These are phyloP conservation scores for Colletotrichum sp. DNA, from an alignment of 2,329 filamentous ascomycete genomes.

Conservation along the genomic window DNA sequence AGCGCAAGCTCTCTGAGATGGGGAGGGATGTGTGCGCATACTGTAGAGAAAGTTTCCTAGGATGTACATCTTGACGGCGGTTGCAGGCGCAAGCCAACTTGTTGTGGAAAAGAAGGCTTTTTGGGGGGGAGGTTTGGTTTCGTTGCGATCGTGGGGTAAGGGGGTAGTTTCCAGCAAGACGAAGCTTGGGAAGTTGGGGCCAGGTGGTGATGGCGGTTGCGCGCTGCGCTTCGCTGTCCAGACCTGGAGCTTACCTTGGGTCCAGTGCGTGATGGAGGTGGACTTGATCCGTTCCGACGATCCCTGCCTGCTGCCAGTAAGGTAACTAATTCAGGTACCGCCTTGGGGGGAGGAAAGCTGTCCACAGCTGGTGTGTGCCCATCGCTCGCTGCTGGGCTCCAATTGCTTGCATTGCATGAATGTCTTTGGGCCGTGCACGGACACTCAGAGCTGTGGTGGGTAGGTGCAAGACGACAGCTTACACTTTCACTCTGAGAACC, in stretches of 20 bases:
- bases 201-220: slow-evolving; percentile 5
- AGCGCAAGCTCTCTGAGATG: background rate
- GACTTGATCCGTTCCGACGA: slow-evolving; percentile 10
- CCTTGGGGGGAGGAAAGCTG: background rate
- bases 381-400: background rate
- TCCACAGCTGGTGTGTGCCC: background rate
- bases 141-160: background rate
- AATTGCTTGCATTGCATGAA: background rate
- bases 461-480: slow-evolving; percentile 19
- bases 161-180: background rate
- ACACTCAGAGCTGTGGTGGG: slow-evolving; percentile 1
- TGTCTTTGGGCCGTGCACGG: background rate
- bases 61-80: slow-evolving; percentile 63
- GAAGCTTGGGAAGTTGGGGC: background rate
- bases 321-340: background rate
- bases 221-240: slow-evolving; percentile 2
- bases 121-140: background rate
- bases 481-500: slow-evolving; percentile 1
- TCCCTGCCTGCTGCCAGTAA: background rate
- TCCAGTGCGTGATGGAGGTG: slow-evolving; percentile 20
- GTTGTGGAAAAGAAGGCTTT: background rate
- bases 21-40: slow-evolving; percentile 16
- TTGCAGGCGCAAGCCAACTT: background rate
- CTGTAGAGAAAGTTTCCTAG: slow-evolving; percentile 74
- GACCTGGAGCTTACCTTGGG: background rate